Percentiles rank a stretch among this genome's conserved stretches.
Conservation (phyloP, 2,329 filamentous ascomycete genomes). For the Pezicula radicicola region DNA sequence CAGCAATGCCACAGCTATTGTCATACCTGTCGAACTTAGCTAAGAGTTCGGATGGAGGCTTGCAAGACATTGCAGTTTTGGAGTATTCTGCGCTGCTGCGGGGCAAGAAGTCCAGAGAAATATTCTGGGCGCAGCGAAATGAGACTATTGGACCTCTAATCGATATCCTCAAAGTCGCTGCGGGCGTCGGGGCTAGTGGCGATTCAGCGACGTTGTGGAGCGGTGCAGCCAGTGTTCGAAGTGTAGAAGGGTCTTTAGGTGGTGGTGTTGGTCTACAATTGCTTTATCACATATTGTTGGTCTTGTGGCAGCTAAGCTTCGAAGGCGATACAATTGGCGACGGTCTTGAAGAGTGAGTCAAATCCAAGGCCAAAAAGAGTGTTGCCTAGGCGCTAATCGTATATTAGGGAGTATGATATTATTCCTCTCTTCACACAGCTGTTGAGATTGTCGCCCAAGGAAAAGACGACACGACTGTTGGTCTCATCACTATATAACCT, state of each 20-base stretch:
- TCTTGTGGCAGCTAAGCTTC: slow-evolving; percentile 96
- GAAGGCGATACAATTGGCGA: slow-evolving; percentile 72
- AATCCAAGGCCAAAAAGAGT: neutral
- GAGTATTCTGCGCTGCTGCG: slow-evolving; percentile 84
- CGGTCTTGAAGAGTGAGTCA: slow-evolving; percentile 80
- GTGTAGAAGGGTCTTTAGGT: slow-evolving; percentile 61
- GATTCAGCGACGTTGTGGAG: slow-evolving; percentile 62
- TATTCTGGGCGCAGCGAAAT: slow-evolving; percentile 89
- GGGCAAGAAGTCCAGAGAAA: slow-evolving; percentile 66
- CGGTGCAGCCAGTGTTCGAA: slow-evolving; percentile 48
- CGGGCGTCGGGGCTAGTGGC: slow-evolving; percentile 65
- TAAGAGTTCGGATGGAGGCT: slow-evolving; percentile 80
- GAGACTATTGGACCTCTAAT: slow-evolving; percentile 82
- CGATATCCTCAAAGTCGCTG: slow-evolving; percentile 77
- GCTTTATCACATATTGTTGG: slow-evolving; percentile 88
- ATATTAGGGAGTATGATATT: slow-evolving; percentile 83
- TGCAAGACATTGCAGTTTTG: slow-evolving; percentile 94
- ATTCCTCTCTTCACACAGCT: slow-evolving; percentile 90
- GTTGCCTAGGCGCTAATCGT: slow-evolving; percentile 20
- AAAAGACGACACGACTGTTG: slow-evolving; percentile 92
- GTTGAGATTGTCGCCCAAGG: slow-evolving; percentile 88
- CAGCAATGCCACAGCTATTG: slow-evolving; percentile 76
- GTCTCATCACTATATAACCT: slow-evolving; percentile 89
- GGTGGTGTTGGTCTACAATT: slow-evolving; percentile 89
- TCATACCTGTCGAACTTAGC: slow-evolving; percentile 81